phyloP scores from a whole-genome alignment of 148 eudicot genomes.

The Euryodendron excelsum region DNA sequence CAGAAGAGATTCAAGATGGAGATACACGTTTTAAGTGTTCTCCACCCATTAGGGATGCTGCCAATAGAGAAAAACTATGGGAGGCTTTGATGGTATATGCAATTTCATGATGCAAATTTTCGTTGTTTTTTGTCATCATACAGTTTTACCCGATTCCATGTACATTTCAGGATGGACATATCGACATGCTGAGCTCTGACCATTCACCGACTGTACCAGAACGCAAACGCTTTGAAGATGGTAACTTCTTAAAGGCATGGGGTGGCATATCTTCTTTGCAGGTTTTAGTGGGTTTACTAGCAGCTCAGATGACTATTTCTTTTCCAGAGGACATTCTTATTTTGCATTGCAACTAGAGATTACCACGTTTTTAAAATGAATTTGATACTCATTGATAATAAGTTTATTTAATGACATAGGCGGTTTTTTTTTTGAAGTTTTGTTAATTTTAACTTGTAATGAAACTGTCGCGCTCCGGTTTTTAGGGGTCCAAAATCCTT shows the following conservation, averaged over 20 bases:
- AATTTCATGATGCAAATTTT: neutral
- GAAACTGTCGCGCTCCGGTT: too few species aligned
- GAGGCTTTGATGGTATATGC: constrained; percentile 72
- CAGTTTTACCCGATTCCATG: constrained; percentile 5
- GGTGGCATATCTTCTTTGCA: constrained; percentile 97
- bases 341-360: neutral
- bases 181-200: constrained; percentile 95
- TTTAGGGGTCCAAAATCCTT: too few species aligned
- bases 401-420: neutral
- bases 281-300: constrained; percentile 39
- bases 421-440: neutral
- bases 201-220: constrained; percentile 86
- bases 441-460: neutral
- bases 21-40: constrained; percentile 95
- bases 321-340: neutral
- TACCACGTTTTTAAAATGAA: neutral
- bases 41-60: constrained; percentile 88
- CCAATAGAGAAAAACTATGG: constrained; percentile 78
- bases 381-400: neutral
- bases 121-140: neutral
- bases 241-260: constrained; percentile 96
- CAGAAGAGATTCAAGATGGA: constrained; percentile 87
- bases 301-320: neutral
- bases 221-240: constrained; percentile 69
- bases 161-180: constrained; percentile 66